Conservation (phyloP, 176 grass and related monocot species). For the Ananas comosus region DNA sequence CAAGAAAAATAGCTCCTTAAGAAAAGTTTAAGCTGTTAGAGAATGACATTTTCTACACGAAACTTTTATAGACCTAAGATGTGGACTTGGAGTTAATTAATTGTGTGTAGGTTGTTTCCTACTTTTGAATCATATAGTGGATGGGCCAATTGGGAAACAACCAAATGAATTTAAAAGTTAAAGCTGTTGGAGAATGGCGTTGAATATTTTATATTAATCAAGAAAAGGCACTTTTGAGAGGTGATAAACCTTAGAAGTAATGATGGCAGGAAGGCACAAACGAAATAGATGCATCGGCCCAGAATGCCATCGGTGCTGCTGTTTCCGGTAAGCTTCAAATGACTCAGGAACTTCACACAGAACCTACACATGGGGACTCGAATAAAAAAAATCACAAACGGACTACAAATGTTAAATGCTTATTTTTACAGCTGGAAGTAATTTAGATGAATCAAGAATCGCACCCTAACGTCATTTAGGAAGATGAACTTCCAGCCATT, state of each 20-base stretch:
- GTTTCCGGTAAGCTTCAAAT: constrained; percentile 80
- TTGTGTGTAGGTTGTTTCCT: no score
- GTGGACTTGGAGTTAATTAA: no score
- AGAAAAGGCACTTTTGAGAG: neutral
- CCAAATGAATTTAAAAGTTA: no score
- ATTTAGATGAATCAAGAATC: neutral
- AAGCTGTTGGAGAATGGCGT: no score
- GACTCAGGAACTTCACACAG: constrained; percentile 91
- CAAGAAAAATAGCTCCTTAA: neutral
- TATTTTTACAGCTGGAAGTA: neutral
- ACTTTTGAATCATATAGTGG: no score
- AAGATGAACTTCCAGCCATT: constrained; percentile 95
- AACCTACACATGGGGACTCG: constrained; percentile 30
- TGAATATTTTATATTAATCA: neutral
- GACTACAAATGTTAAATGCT: neutral
- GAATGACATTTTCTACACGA: no score
- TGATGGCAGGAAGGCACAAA: constrained; percentile 71
- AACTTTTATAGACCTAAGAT: no score
- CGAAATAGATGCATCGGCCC: constrained; percentile 98
- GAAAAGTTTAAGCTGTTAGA: neutral
- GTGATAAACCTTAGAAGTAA: constrained; percentile 53
- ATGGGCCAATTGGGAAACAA: no score
- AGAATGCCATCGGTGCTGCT: constrained; percentile 99
- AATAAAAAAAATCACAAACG: neutral
- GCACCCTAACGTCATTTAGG: constrained; percentile 90